Percentiles rank a stretch among this genome's conserved stretches.
These are phyloP conservation scores for Candida xiaguanensis DNA, from an alignment of 805 yeast genomes.

Conservation along the genomic window DNA sequence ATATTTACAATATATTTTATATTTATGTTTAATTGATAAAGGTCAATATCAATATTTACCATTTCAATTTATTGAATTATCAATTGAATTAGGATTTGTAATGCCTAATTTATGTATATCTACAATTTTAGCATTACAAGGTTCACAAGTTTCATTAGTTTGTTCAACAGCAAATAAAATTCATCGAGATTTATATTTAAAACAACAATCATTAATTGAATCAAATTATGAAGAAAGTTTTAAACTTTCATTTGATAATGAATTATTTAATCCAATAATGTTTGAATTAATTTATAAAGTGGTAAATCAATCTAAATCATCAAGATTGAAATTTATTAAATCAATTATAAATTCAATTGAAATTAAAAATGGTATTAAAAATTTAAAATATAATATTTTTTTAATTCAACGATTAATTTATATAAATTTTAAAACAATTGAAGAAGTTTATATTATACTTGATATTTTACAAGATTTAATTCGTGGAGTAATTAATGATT, in stretches of 20 bases:
- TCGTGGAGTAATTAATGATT: slow-evolving; percentile 4
- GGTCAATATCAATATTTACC: slow-evolving; percentile 48
- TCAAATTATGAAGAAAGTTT: slow-evolving; percentile 63
- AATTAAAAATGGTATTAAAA: slow-evolving; percentile 5
- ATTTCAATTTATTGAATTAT: slow-evolving; percentile 50
- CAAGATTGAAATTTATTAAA: slow-evolving; percentile 38
- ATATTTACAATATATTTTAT: slow-evolving; percentile 47
- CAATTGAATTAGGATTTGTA: slow-evolving; percentile 64
- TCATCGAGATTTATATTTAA: slow-evolving; percentile 55
- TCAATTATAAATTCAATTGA: slow-evolving; percentile 18
- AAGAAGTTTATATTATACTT: slow-evolving; percentile 6
- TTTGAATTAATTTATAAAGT: slow-evolving; percentile 32
- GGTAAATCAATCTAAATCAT: slow-evolving; percentile 27
- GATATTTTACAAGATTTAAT: slow-evolving; percentile 1
- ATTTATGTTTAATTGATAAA: slow-evolving; percentile 46
- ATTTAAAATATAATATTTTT: background rate
- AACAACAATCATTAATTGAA: slow-evolving; percentile 70
- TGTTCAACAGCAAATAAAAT: slow-evolving; percentile 47
- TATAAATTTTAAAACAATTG: slow-evolving; percentile 6
- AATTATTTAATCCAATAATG: slow-evolving; percentile 22
- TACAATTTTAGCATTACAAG: slow-evolving; percentile 65
- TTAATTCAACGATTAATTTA: background rate
- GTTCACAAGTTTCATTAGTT: slow-evolving; percentile 45
- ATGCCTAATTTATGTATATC: slow-evolving; percentile 71
- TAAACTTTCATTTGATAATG: slow-evolving; percentile 47